Conservation (phyloP, 805 yeast genomes). For the Wickerhamiella lipophila region DNA sequence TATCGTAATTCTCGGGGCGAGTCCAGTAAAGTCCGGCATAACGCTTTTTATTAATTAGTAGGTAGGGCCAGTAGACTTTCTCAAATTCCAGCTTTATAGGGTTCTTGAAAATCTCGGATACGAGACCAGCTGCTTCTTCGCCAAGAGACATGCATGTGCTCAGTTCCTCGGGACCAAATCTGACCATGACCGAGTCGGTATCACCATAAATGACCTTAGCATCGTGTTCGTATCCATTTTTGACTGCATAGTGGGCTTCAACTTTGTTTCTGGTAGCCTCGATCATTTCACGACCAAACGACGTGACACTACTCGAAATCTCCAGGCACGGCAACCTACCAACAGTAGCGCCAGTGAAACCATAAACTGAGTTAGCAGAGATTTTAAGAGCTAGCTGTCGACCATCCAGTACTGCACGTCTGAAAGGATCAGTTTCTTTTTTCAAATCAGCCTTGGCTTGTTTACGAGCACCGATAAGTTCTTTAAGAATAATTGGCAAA, state of each 20-base stretch:
- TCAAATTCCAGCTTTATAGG: slow-evolving; percentile 96
- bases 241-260: slow-evolving; percentile 62
- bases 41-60: slow-evolving; percentile 87
- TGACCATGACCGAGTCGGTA: slow-evolving; percentile 98
- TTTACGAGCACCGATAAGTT: slow-evolving; percentile 81
- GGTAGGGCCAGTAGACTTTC: slow-evolving; percentile 88
- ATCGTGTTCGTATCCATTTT: slow-evolving; percentile 73
- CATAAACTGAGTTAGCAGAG: slow-evolving; percentile 96
- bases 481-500: slow-evolving; percentile 81
- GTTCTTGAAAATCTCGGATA: slow-evolving; percentile 59
- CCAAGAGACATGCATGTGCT: slow-evolving; percentile 83
- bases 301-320: slow-evolving; percentile 88
- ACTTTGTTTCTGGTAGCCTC: slow-evolving; percentile 81
- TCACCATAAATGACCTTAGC: slow-evolving; percentile 94
- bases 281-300: slow-evolving; percentile 95
- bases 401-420: slow-evolving; percentile 86
- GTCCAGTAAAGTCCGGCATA: slow-evolving; percentile 98
- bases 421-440: slow-evolving; percentile 89
- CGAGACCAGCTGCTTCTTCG: slow-evolving; percentile 83
- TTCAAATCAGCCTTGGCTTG: slow-evolving; percentile 82
- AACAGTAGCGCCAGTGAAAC: slow-evolving; percentile 97
- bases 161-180: slow-evolving; percentile 74
- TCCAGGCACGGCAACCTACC: slow-evolving; percentile 96
- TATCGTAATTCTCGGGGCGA: slow-evolving; percentile 76
- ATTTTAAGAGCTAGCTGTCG: slow-evolving; percentile 92